These are phyloP conservation scores for Astragalus membranaceus DNA, from an alignment of 306 rosid genomes.

Conservation along the genomic window DNA sequence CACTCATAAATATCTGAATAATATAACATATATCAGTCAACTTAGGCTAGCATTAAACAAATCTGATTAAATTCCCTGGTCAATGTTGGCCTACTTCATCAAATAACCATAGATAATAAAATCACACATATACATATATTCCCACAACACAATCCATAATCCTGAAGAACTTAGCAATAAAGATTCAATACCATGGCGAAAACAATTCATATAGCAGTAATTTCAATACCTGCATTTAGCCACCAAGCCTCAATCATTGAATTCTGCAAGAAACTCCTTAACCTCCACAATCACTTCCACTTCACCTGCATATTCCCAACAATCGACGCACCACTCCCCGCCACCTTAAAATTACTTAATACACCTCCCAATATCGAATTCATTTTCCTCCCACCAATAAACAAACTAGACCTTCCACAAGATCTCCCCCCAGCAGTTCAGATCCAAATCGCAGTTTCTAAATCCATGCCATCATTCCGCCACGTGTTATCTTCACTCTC, in stretches of 20 bases:
- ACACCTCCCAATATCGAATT: neutral
- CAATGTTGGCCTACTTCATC: neutral
- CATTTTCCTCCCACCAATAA: slow-evolving; percentile 25
- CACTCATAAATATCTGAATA: no score
- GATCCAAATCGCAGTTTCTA: neutral
- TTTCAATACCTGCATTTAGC: slow-evolving; percentile 16
- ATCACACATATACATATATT: neutral
- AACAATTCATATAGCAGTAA: slow-evolving; percentile 16
- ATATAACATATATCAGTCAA: no score
- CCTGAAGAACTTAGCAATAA: neutral
- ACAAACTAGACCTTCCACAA: slow-evolving; percentile 1
- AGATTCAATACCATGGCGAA: slow-evolving; percentile 16
- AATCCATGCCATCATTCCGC: slow-evolving; percentile 1
- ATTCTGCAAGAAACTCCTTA: slow-evolving; percentile 20
- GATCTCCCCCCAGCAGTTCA: neutral
- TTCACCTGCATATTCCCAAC: slow-evolving; percentile 32
- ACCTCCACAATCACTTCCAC: slow-evolving; percentile 7
- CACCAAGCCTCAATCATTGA: slow-evolving; percentile 26
- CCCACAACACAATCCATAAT: neutral
- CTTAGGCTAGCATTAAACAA: no score
- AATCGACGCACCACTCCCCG: neutral
- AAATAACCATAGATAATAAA: neutral
- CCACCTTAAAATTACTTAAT: slow-evolving; percentile 8
- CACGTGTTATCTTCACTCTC: neutral
- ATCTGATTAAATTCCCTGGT: neutral